Base-by-base conservation (phyloP, 2,329 filamentous ascomycete species). In the Colletotrichum simmondsii region DNA sequence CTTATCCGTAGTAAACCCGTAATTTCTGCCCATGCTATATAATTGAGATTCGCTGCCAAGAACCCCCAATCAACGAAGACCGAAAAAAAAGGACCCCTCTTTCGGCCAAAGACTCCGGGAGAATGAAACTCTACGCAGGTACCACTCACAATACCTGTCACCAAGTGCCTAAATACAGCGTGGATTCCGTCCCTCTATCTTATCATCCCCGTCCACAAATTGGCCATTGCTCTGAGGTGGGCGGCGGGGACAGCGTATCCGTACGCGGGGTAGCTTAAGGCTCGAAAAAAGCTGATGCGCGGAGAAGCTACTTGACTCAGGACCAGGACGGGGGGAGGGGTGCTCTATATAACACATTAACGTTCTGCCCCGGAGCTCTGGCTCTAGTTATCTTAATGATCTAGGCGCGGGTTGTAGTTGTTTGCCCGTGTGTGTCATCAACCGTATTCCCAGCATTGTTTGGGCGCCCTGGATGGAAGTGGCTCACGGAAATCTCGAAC, bases 71-170 rank as follows among this genome's bases (percentile, higher is more conserved):
- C 16, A 16, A 19, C 3, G 19, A n/a, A 8, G 19, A 8, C 16
- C 16, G 42, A n/a, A 42, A 12, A 14, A 7, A 49, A n/a, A 11
- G 42, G 42, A n/a, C 19, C 42, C 42, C 16, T 49, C 42, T n/a
- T 49, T 26, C 60, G 42, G 24, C 60, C 60, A 22, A 56, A 32
- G 35, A 52, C 22, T 35, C 52, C 22, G 49, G 49, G 46, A 58
- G 19, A 24, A 42, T 58, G 58, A 42, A 49, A 62, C 64, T 68
- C 52, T 68, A 68, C 68, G 58, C 52, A 68, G 64, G 58, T 32
- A 58, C 58, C 37, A 42, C 37, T 42, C 14, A 42, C 16, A 28
- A 65, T 49, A 4, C 19, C 42, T n/a, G n/a, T n/a, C 11, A 10
- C 1, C 10, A 35, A n/a, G 30, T 32, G 30, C 30, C 30, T 32